phyloP scores from a whole-genome alignment of 768 basidiomycete genomes.

The Leccinum fibrillosum region DNA sequence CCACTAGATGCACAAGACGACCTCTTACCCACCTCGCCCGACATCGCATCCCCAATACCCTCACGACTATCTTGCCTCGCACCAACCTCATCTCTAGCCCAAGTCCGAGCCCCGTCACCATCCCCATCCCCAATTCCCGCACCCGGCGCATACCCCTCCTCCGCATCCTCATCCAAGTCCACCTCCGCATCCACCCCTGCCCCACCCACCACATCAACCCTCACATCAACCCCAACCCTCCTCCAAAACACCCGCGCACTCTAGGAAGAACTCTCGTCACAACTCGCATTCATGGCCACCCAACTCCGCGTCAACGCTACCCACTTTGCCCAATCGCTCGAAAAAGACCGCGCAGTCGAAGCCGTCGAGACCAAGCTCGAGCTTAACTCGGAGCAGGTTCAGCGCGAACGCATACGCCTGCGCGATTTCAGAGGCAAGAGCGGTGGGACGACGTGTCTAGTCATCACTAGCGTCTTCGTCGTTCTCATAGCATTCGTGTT shows the following conservation, averaged over 20 bases:
- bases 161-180: neutral
- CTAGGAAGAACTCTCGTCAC: slow-evolving; percentile 71
- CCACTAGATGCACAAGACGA: slow-evolving; percentile 13
- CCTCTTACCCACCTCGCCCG: slow-evolving; percentile 39
- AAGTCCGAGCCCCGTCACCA: slow-evolving; percentile 17
- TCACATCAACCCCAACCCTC: slow-evolving; percentile 37
- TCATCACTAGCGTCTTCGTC: slow-evolving; percentile 56
- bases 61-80: neutral
- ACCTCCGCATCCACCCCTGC: slow-evolving; percentile 23
- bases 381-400: slow-evolving; percentile 66
- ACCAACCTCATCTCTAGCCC: neutral
- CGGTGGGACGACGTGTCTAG: slow-evolving; percentile 69
- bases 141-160: slow-evolving; percentile 2
- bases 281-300: slow-evolving; percentile 81
- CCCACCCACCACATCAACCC: slow-evolving; percentile 32
- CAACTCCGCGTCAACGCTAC: slow-evolving; percentile 83
- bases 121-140: slow-evolving; percentile 2
- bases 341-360: slow-evolving; percentile 69
- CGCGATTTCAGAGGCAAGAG: slow-evolving; percentile 63
- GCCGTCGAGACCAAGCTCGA: slow-evolving; percentile 71
- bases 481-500: slow-evolving; percentile 68
- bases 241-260: slow-evolving; percentile 56
- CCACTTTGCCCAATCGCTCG: slow-evolving; percentile 71
- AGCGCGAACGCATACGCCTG: slow-evolving; percentile 57
- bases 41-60: slow-evolving; percentile 6